Evolutionary conservation across 306 rosid genomes (phyloP), one percentile per base, ranked within the genome.

Genomic region (Castanospermum australe): DNA sequence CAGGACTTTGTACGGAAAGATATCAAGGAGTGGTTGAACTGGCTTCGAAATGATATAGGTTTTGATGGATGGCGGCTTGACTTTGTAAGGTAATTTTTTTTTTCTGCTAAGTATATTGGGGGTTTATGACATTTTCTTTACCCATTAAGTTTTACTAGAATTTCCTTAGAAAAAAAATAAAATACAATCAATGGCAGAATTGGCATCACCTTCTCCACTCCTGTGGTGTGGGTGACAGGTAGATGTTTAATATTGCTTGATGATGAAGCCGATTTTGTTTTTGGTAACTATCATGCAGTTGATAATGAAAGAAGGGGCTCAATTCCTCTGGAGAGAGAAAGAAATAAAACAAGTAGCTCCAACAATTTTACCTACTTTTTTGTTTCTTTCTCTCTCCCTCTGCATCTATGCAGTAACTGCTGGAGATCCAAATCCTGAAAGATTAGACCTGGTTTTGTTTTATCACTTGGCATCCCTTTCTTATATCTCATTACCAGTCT

Each of bases 11-110:
- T 92, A 60, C 79, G 90, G 42, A 88, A 63, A 18, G 97, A 92
- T 83, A 88, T 92, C 75, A 89, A 84, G 79, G 85, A 48, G 62
- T 92, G 94, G 97, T 60, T 92, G 82, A 84, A 89, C 67, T 92
- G 97, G 97, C 94, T 92, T 62, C 88, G 91, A 30, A 88, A 76
- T 60, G 88, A 89, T 79, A 85, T 92, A 77, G 97, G 94, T 60
- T 92, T 73, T 85, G 94, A 92, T 85, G 97, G 92, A 70, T 92
- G 94, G 94, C 89, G 97, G 41, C 94, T 92, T 78, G 97, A 92
- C 52, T 92, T 92, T 62, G 97, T 85, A 57, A 89, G 90, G 97
- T 89, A 81, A 75, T 41, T 39, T 45, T 51, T 8, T 75, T 73
- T 65, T 9, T 41, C 35, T 69, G 65, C 56, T 20, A 48, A 74